A percentile compares a stretch with the other conserved stretches of the same genome.
Evolutionary conservation across 2,329 filamentous ascomycete species (phyloP).

Genomic region (Exophiala bonariae): DNA sequence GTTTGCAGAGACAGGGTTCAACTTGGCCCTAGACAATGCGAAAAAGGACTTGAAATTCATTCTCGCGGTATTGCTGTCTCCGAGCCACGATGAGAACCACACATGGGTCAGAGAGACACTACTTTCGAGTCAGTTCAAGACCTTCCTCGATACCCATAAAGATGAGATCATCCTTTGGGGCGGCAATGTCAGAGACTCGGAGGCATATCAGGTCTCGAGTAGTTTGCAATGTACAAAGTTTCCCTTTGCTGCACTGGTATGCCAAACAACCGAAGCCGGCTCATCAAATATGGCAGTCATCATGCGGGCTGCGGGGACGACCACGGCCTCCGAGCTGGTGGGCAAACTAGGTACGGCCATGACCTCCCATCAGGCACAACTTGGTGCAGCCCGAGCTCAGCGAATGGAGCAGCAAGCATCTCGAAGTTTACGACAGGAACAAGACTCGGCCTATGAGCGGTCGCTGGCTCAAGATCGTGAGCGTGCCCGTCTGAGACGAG

Average conservation of each 20-base stretch:
- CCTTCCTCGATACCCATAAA: conserved; percentile 70
- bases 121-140: conserved; percentile 69
- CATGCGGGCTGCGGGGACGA: conserved; percentile 72
- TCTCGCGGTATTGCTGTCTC: conserved; percentile 82
- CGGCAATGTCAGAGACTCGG: conserved; percentile 87
- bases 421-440: conserved; percentile 79
- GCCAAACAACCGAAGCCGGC: conserved; percentile 75
- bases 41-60: conserved; percentile 91
- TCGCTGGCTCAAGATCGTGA: conserved; percentile 86
- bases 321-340: conserved; percentile 69
- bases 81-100: conserved; percentile 90
- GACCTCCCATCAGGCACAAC: conserved; percentile 70
- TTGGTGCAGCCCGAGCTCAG: conserved; percentile 73
- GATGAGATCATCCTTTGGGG: conserved; percentile 90
- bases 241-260: conserved; percentile 82
- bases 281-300: conserved; percentile 83
- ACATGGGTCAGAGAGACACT: conserved; percentile 81
- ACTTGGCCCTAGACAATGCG: conserved; percentile 83
- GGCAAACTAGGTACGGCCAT: conserved; percentile 73
- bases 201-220: conserved; percentile 89
- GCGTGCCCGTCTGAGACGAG: conserved; percentile 71
- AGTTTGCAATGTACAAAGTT: conserved; percentile 90
- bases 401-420: conserved; percentile 77
- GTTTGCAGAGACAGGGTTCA: conserved; percentile 86
- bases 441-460: conserved; percentile 91